Evolutionary conservation across 495 filamentous ascomycete species (phyloP).

Genomic region (Pseudotulostoma volvatum): DNA sequence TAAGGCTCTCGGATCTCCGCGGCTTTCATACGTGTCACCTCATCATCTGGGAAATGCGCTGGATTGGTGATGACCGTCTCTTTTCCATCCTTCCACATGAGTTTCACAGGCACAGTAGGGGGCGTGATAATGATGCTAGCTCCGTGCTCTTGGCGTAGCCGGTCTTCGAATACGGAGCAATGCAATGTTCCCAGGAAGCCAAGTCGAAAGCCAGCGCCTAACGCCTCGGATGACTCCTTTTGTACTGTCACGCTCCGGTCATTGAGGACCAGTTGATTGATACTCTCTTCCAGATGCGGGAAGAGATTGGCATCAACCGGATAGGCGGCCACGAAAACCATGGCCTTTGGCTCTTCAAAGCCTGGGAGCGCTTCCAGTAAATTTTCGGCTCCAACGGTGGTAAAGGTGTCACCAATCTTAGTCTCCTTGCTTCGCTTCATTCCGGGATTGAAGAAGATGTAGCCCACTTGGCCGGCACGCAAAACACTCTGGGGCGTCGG

Average conservation of each 20-base stretch:
- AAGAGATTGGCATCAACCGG: conserved; percentile 82
- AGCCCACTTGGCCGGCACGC: conserved; percentile 86
- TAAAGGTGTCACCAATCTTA: conserved; percentile 90
- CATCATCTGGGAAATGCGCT: conserved; percentile 65
- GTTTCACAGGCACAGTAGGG: conserved; percentile 80
- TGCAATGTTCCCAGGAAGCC: conserved; percentile 94
- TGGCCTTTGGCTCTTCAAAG: conserved; percentile 94
- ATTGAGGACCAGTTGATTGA: conserved; percentile 84
- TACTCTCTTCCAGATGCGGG: conserved; percentile 77
- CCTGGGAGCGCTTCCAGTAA: conserved; percentile 68
- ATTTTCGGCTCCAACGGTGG: conserved; percentile 63
- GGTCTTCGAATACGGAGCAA: conserved; percentile 95
- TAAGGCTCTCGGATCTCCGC: conserved; percentile 67
- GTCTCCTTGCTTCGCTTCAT: conserved; percentile 95
- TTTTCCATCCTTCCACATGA: conserved; percentile 56
- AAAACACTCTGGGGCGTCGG: conserved; percentile 65
- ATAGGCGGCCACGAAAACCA: conserved; percentile 97
- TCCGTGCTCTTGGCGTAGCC: conserved; percentile 87
- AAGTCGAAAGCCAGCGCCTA: conserved; percentile 85
- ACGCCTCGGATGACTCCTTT: conserved; percentile 83
- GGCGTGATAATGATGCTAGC: conserved; percentile 94
- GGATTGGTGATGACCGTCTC: conserved; percentile 70
- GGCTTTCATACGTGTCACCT: conserved; percentile 40
- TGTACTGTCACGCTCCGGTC: conserved; percentile 86
- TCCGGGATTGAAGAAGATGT: conserved; percentile 90